Conservation (phyloP, 2,329 filamentous ascomycete genomes). For the Pseudocercospora fijiensis region DNA sequence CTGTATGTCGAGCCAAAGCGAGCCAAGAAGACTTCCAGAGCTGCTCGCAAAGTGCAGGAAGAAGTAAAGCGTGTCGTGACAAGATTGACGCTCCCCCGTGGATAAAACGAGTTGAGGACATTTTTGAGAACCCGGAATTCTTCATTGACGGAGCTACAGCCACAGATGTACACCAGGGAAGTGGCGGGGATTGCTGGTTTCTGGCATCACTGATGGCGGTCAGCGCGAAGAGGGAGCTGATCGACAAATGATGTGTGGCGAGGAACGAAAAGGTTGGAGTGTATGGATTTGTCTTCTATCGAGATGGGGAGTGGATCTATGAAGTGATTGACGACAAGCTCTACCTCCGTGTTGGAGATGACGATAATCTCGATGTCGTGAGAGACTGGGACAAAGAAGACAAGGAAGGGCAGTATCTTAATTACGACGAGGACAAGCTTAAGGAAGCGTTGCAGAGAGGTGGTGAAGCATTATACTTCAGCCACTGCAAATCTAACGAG, state of each 20-base stretch:
- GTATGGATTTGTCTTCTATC: conserved; percentile 81
- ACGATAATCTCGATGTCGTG: conserved; percentile 63
- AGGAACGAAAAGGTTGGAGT: conserved; percentile 72
- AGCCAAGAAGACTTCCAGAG: conserved; percentile 28
- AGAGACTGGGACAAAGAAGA: conserved; percentile 30
- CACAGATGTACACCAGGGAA: conserved; percentile 75
- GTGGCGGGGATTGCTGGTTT: conserved; percentile 81
- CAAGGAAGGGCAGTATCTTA: conserved; percentile 29
- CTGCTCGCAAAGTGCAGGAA: conserved; percentile 23
- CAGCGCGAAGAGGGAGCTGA: conserved; percentile 72
- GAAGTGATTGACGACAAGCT: conserved; percentile 90
- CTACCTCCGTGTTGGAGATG: conserved; percentile 77
- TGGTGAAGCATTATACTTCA: conserved; percentile 75
- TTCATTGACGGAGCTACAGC: conserved; percentile 71
- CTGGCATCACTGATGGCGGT: conserved; percentile 77
- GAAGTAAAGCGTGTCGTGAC: conserved; percentile 26
- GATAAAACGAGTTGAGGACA: conserved; percentile 38
- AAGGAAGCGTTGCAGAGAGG: conserved; percentile 64
- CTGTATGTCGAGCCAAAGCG: conserved; percentile 33
- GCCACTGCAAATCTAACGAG: conserved; percentile 72
- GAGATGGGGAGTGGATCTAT: conserved; percentile 87
- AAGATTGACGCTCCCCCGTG: conserved; percentile 33
- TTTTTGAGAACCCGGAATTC: conserved; percentile 52
- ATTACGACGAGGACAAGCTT: conserved; percentile 51
- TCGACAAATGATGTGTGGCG: conserved; percentile 71